Conservation (phyloP, 352 stramenopile species). For the Aphanomyces euteiches region DNA sequence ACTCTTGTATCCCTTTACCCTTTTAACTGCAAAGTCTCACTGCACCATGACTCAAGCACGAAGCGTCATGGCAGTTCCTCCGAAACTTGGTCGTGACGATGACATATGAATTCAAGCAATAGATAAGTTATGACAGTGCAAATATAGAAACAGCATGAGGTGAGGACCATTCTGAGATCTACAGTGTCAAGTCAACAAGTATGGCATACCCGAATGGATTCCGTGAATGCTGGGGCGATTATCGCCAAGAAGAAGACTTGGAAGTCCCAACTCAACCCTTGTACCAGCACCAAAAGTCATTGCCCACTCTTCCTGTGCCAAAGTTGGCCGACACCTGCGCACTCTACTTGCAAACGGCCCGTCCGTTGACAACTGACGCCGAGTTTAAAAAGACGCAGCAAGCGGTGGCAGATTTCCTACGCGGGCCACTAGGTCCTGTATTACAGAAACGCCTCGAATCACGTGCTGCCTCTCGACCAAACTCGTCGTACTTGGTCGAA, state of each 20-base stretch:
- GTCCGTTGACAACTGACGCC: constrained; percentile 66
- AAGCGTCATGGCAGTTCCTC: too few species aligned
- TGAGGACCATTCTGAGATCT: too few species aligned
- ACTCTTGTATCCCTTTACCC: too few species aligned
- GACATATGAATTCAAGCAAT: too few species aligned
- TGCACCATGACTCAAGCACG: too few species aligned
- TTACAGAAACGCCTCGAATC: constrained; percentile 69
- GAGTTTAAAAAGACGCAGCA: constrained; percentile 73
- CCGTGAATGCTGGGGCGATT: constrained; percentile 93
- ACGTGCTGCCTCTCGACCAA: constrained; percentile 50
- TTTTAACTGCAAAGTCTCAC: too few species aligned
- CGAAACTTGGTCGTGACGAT: too few species aligned
- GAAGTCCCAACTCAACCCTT: constrained; percentile 50
- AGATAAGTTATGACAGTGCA: too few species aligned
- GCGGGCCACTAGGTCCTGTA: constrained; percentile 54
- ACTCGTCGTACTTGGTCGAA: constrained; percentile 68
- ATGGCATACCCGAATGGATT: constrained; percentile 87
- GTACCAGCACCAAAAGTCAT: constrained; percentile 76
- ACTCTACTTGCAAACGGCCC: constrained; percentile 85
- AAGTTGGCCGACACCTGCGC: constrained; percentile 84
- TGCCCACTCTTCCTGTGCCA: constrained; percentile 91
- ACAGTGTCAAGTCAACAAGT: constrained; percentile 15
- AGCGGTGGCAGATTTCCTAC: constrained; percentile 69
- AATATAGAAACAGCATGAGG: too few species aligned
- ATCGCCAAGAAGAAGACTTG: constrained; percentile 68